Base-by-base conservation (phyloP, 164 flowering plant species). In the Magnolia sinica region DNA sequence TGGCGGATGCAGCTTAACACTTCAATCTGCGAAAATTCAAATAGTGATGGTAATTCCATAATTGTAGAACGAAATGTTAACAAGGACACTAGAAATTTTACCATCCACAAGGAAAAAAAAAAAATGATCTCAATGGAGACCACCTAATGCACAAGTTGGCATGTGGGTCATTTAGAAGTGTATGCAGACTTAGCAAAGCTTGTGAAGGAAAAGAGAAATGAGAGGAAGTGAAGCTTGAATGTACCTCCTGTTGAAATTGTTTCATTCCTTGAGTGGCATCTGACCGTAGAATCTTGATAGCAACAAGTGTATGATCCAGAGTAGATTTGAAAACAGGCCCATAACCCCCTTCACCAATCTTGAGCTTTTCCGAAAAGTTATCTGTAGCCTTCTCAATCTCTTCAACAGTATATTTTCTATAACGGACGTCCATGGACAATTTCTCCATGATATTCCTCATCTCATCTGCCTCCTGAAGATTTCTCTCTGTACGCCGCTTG, bases 281-380 rank as follows among this genome's bases (percentile, higher is more conserved):
- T 13, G 92, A 83, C 72, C 88, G 80, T 73, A 93, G 81, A 75
- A 88, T 81, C 83, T 92, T 92, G 58, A 93, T 88, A 23, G 96
- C 98, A n/a, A 91, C 93, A 5, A 82, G 76, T 0, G 88, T 88
- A 74, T 89, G 85, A 79, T 89, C 90, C 59, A 93, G 88, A 14
- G 55, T 55, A 51, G 74, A 91, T 81, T 76, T 84, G 70, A 78
- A 93, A 29, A 93, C 98, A 50, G 98, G 96, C 50, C 98, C 96
- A 85, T 93, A 93, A 22, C 95, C 98, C 23, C 98, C 98, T 86
- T 92, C 98, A 50, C 98, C 98, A 69, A 92, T 86, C 84, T 89
- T 89, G 45, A 70, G 67, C 4, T 80, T 73, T 16, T 13, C 74
- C 1, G 91, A 78, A 79, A 93, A 93, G 71, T 84, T 68, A 69